Base-by-base conservation (phyloP, 2,329 filamentous ascomycete genomes). In the Fusarium guadeloupense region DNA sequence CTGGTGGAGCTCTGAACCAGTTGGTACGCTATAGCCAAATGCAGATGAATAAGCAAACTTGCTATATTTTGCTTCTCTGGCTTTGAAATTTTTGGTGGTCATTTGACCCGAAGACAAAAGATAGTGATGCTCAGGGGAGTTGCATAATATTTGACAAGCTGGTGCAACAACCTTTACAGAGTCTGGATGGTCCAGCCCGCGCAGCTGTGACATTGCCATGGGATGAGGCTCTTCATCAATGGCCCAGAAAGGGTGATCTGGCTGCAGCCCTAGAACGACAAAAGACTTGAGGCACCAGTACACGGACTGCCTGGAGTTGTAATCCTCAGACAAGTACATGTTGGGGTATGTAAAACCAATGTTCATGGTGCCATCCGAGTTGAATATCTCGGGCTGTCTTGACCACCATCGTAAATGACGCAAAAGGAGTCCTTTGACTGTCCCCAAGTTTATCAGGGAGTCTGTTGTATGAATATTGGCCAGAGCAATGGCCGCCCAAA, bases 281-380 rank as follows among this genome's bases (percentile, higher is more conserved):
- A 85, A 76, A 0, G 78, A 77, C 54, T 85, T 85, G 25, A 84
- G 67, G 12, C 77, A 78, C 83, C 82, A 85, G 64, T 85, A 85
- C 0, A 77, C 74, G 0, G 81, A 84, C 54, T 85, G 82, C 0
- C 82, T 81, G 1, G 82, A 85, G 62, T 85, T 85, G 69, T 85
- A 85, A 57, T 83, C 79, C 63, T 85, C 83, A 28, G 75, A 74
- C 75, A 85, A 77, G 62, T 79, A 84, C 77, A 83, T 82, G 60
- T 85, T 85, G 58, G 72, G 71, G 41, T 74, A 76, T 1, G 59
- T 13, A 48, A 44, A 71, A 3, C 74, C 81, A 42, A 83, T 81
- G 9, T 78, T 83, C 35, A 84, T 40, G 0, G 80, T 83, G 0
- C 81, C 81, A 43, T 84, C 81, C 0, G 74, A 23, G 44, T 80